Base-by-base conservation (phyloP, 2,329 filamentous ascomycete species). In the Fusarium sp. region DNA sequence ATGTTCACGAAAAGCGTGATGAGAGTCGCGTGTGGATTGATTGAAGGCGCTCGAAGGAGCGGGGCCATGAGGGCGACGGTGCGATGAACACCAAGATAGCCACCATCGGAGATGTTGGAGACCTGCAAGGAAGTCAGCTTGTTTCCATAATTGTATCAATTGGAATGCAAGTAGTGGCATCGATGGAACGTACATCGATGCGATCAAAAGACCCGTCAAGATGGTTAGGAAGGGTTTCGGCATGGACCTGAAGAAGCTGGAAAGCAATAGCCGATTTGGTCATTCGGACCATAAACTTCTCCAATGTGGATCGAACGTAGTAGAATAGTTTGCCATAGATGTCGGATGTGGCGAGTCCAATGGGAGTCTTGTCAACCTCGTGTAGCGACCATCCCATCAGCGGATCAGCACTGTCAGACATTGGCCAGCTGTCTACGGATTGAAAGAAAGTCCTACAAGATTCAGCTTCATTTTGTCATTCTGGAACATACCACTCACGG, bases 281-380 rank as follows among this genome's bases (percentile, higher is more conserved):
- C 1, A 72, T 9, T 1, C 46, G n/a, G 2, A 13, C 12, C 4
- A 56, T 6, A 19, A 69, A 69, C 2, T 10, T 9, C 3, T 15
- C 19, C 9, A 73, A 7, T 2, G 38, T 1, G 13, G 5, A 33
- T 7, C 21, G 32, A 11, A 72, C 3, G 35, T 69, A 9, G 8
- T 46, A 30, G 9, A 65, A 72, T 5, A 72, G 57, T 37, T 72
- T 73, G 4, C 70, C 64, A 3, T 53, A 73, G 25, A 72, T 60
- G 19, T 73, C 60, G 10, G 43, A 53, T 9, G 60, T 62, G 1
- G 68, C 58, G 21, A 12, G 6, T n/a, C 68, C 60, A 23, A 13
- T 47, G 6, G 35, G 33, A 18, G 43, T 53, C 23, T 18, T 12
- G 4, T 42, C 56, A 15, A 73, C 35, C 1, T 73, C 64, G 4